Base-by-base conservation (phyloP, 441 rosid species). In the Mallotus japonicus region DNA sequence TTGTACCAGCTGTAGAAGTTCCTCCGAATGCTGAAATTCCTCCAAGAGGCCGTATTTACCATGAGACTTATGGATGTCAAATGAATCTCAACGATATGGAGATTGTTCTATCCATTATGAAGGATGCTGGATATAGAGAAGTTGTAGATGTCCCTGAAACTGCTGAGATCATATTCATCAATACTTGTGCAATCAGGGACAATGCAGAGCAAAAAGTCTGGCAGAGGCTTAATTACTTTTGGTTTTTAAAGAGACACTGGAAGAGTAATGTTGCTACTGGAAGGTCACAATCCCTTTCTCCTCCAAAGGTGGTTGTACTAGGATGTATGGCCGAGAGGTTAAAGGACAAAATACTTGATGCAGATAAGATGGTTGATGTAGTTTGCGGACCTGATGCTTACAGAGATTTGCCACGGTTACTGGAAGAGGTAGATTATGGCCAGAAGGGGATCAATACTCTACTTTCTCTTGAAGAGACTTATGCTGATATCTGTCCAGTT, bases 261-360 rank as follows among this genome's bases (percentile, higher is more conserved):
- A 95, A 95, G 83, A 78, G 79, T 62, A 95, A 95, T 77, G 89
- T 84, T 11, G 86, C 84, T 15, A 82, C 8, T 6, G 96, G 99
- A 42, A 90, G 99, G 74, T 81, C 96, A 4, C 78, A 78, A 19
- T 95, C 99, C 0, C 3, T 77, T 59, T 86, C 58, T 44, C 96
- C 97, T 72, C 99, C 99, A 9, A 95, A 95, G 85, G 92, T 95
- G 22, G 97, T 90, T 46, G 97, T 95, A 7, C 82, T 95, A 80
- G 99, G 99, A 68, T 95, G 99, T 79, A 92, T 95, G 97, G 97
- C 97, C 59, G 99, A 92, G 77, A 87, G 99, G 79, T 75, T 91
- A 56, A 95, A 95, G 79, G 97, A 92, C 8, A 92, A 88, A 86
- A 95, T 95, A 71, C 84, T 95, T 16, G 97, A 91, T 83, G 79